phyloP scores from a whole-genome alignment of 139 green algal species.

The Chlorella sp. region DNA sequence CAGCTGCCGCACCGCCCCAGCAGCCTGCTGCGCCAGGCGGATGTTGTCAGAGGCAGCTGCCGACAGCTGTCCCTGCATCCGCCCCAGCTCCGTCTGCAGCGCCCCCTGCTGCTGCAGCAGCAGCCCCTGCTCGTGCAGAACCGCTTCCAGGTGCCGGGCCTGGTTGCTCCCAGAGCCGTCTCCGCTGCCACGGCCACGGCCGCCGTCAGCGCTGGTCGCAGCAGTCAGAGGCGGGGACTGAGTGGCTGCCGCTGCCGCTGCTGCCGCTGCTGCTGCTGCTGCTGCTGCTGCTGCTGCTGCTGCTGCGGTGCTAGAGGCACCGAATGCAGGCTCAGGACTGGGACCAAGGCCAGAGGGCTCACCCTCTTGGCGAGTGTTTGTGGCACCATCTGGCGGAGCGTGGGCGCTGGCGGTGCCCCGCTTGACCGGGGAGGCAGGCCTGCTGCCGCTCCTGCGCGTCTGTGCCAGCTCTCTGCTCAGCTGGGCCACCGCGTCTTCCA shows the following conservation, averaged over 20 bases:
- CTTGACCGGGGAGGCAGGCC: neutral
- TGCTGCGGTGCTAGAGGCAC: neutral
- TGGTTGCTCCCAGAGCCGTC: neutral
- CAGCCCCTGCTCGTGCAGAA: conserved; percentile 18
- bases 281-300: neutral
- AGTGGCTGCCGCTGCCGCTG: neutral
- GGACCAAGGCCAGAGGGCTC: neutral
- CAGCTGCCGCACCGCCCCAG: conserved; percentile 25
- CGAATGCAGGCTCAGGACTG: too few relatives aligned
- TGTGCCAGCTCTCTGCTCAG: conserved; percentile 18
- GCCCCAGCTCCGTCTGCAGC: conserved; percentile 14
- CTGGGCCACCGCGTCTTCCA: conserved; percentile 17
- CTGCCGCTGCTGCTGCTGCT: neutral
- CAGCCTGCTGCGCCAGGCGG: neutral
- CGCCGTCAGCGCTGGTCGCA: neutral
- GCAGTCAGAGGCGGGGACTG: neutral
- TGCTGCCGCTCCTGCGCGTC: neutral
- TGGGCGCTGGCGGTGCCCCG: too few relatives aligned
- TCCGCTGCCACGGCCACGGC: neutral
- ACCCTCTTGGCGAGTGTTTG: neutral
- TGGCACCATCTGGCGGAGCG: neutral
- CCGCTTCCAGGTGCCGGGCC: neutral
- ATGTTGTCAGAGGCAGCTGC: conserved; percentile 29
- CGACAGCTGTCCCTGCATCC: conserved; percentile 29
- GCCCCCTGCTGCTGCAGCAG: conserved; percentile 12